Evolutionary conservation across 768 basidiomycete genomes (phyloP).

Genomic region (Phylloporus arenicola): DNA sequence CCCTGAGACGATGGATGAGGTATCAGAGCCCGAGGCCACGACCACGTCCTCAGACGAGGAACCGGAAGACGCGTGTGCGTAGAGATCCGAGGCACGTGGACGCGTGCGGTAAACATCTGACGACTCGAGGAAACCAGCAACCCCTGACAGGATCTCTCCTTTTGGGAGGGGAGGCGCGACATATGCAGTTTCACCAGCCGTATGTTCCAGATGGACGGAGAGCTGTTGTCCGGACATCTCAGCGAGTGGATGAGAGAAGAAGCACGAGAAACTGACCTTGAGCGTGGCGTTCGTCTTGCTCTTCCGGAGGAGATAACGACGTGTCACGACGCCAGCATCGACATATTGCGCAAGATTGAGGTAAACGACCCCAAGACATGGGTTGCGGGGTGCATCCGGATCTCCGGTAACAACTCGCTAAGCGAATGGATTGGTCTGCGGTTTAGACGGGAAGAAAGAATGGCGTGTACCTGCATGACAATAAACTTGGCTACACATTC

Average conservation of each 20-base stretch:
- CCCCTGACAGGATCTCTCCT: constrained; percentile 66
- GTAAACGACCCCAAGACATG: constrained; percentile 58
- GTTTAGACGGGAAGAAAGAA: not conserved
- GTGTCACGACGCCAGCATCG: constrained; percentile 48
- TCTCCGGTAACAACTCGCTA: constrained; percentile 58
- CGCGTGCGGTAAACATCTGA: constrained; percentile 50
- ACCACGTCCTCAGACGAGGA: constrained; percentile 26
- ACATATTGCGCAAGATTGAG: constrained; percentile 77
- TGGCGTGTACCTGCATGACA: constrained; percentile 45
- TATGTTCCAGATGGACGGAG: constrained; percentile 50
- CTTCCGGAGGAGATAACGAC: constrained; percentile 62
- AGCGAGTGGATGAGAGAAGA: not conserved
- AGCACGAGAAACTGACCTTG: constrained; percentile 40
- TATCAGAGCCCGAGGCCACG: constrained; percentile 11
- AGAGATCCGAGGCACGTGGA: constrained; percentile 48
- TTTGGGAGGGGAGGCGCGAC: constrained; percentile 64
- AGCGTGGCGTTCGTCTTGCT: constrained; percentile 78
- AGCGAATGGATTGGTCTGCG: not conserved
- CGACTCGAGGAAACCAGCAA: constrained; percentile 53
- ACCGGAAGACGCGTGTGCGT: constrained; percentile 19
- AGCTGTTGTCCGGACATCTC: constrained; percentile 36
- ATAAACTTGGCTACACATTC: constrained; percentile 60
- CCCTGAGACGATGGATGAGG: constrained; percentile 20
- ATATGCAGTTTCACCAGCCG: constrained; percentile 52
- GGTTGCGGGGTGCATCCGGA: constrained; percentile 49